Percentiles rank a stretch among this genome's conserved stretches.
Evolutionary conservation across 2,329 filamentous ascomycete genomes (phyloP).

Genomic region (Cladosporium halotolerans): DNA sequence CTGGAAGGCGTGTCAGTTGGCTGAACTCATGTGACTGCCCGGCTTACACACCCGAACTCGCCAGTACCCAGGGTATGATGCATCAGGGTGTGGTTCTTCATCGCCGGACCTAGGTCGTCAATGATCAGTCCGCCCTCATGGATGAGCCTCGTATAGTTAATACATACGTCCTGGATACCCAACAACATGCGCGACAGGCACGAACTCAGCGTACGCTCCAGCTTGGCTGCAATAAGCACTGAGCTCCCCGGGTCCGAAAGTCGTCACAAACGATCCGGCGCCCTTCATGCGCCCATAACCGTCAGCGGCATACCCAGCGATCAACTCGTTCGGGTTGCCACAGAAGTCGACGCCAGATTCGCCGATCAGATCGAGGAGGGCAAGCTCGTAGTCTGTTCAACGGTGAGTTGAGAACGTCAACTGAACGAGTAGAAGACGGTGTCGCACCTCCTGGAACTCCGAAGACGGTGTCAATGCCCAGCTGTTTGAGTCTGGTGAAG

Average conservation of each 20-base stretch:
- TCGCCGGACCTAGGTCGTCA: conserved; percentile 8
- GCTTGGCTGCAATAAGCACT: conserved; percentile 68
- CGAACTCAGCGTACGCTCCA: conserved; percentile 67
- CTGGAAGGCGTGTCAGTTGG: neutral
- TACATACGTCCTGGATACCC: conserved; percentile 38
- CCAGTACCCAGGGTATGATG: conserved; percentile 26
- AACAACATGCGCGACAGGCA: conserved; percentile 59
- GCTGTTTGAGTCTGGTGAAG: conserved; percentile 36
- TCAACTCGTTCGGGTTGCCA: conserved; percentile 32
- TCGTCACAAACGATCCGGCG: conserved; percentile 64
- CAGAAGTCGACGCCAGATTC: conserved; percentile 34
- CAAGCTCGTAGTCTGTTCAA: conserved; percentile 34
- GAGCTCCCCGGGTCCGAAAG: conserved; percentile 64
- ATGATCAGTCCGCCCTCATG: neutral
- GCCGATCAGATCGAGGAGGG: conserved; percentile 30
- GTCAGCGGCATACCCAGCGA: conserved; percentile 62
- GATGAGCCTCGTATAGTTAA: neutral
- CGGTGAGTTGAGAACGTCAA: too few relatives aligned
- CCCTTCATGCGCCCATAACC: conserved; percentile 70
- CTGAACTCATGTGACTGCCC: neutral
- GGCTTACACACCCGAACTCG: conserved; percentile 14
- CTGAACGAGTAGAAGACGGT: too few relatives aligned
- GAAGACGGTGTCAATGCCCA: conserved; percentile 40
- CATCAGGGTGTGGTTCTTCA: conserved; percentile 18
- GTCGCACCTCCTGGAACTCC: conserved; percentile 39